Base-by-base conservation (phyloP, 1,284 basidiomycete genomes). In the Rhodofomes roseus region DNA sequence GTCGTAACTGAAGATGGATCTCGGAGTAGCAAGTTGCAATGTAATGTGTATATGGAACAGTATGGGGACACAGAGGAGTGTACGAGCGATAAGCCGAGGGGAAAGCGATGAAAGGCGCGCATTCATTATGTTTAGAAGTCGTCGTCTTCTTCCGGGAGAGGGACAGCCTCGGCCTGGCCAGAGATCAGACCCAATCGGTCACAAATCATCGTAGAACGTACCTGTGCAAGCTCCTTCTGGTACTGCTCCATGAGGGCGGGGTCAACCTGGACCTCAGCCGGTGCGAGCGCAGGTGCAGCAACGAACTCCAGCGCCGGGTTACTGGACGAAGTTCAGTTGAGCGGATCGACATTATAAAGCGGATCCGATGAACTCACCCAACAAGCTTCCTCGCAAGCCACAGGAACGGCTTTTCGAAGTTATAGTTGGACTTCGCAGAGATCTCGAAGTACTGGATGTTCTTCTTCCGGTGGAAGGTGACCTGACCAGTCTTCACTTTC, bases 391-490 rank as follows among this genome's bases (percentile, higher is more conserved):
- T 88, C 58, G 95, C 96, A 73, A 99, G 85, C 97, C 97, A 99
- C 65, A 99, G 86, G 94, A 99, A 99, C 54, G 97, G 97, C 79
- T 99, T 98, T 81, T 99, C 97, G 74, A 99, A 99, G 85, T 99
- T 99, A 81, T 99, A 99, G 86, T 99, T 99, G 57, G 95, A 98
- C 81, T 99, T 99, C 65, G 97, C 97, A 5, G 96, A 98, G 72
- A 99, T 99, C 75, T 99, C 97, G 75, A 96, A 99, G 85, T 99
- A 99, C 77, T 99, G 97, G 61, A 99, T 86, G 81, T 97, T 98
- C 87, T 99, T 99, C 92, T 99, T 99, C 75, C 97, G 87, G 85
- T 99, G 97, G 92, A 99, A 99, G 60, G 97, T 99, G 62, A 99
- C 96, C 58, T 92, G 89, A 59, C 92, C 93, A 41, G 96, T 99